These are phyloP conservation scores for Lignosus rhinocerotis DNA, from an alignment of 1,284 basidiomycete species.

Conservation along the genomic window DNA sequence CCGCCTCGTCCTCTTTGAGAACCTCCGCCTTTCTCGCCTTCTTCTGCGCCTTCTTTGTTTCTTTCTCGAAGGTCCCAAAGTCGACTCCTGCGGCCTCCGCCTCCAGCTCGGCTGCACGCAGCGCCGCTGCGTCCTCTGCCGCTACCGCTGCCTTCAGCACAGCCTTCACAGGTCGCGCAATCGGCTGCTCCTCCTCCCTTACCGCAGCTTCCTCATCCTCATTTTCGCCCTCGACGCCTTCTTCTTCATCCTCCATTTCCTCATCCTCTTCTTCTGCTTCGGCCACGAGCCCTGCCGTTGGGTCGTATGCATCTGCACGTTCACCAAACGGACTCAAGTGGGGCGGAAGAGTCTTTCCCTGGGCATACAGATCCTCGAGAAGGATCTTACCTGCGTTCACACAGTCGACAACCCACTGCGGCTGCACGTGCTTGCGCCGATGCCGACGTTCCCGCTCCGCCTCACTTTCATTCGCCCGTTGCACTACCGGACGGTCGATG, in stretches of 20 bases:
- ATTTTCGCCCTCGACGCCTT: constrained; percentile 34
- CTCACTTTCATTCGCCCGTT: constrained; percentile 50
- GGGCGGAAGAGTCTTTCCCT: constrained; percentile 88
- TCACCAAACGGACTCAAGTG: constrained; percentile 97
- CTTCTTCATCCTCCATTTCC: constrained; percentile 36
- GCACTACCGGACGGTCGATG: constrained; percentile 82
- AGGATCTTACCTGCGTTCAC: constrained; percentile 88
- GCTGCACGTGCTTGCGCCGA: constrained; percentile 89
- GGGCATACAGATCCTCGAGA: constrained; percentile 84
- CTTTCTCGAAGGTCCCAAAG: constrained; percentile 80
- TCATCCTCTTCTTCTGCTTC: constrained; percentile 40
- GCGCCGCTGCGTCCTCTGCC: constrained; percentile 65
- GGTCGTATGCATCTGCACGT: constrained; percentile 77
- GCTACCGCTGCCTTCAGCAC: constrained; percentile 56
- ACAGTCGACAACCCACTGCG: constrained; percentile 98
- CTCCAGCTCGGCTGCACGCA: constrained; percentile 90
- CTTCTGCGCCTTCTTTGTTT: constrained; percentile 71
- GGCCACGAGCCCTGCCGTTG: constrained; percentile 41
- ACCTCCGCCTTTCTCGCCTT: constrained; percentile 42
- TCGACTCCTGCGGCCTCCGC: constrained; percentile 91
- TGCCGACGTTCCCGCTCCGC: constrained; percentile 64
- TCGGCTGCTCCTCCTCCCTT: constrained; percentile 44
- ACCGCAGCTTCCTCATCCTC: constrained; percentile 34
- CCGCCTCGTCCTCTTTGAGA: constrained; percentile 45
- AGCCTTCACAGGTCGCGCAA: constrained; percentile 38